Evolutionary conservation across 2,329 filamentous ascomycete genomes (phyloP), one percentile per base, ranked within the genome.

Genomic region (Colletotrichum caudatum): DNA sequence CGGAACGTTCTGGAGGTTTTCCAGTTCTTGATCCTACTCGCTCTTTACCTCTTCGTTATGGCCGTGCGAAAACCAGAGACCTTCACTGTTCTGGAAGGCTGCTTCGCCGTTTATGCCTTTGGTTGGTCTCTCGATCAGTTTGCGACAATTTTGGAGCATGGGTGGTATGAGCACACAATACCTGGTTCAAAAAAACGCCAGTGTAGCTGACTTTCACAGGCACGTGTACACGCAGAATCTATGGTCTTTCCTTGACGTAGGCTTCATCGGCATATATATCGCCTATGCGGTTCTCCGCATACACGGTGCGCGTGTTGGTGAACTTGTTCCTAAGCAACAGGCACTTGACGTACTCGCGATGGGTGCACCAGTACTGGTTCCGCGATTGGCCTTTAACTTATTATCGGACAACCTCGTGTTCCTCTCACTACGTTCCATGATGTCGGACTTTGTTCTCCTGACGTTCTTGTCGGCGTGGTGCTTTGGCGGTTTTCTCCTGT

Each of bases 351-450:
- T 95, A 44, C 86, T 96, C n/a, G 91, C 92, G 0, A 89, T 95
- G 78, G 94, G 89, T 1, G 93, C 93, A 1, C 93, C 93, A 0
- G 89, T 96, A 9, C 84, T 96, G 2, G 86, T 96, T 9, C 93
- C 94, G 0, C 89, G 94, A 2, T 82, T 97, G 23, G 94, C 94
- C 4, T 96, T 97, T 81, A 95, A 94, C 74, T 78, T 95, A 59
- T 88, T 96, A 78, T 93, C 93, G 0, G 93, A 95, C 77, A 96
- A 96, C 76, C 88, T 97, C 80, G 89, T 96, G 1, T 95, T 97
- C 77, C 87, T 97, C 66, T 93, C 92, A 0, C 83, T 97, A 3
- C 86, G 93, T 60, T 92, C 93, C 9, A 96, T 96, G 93, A 93
- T 97, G 88, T 90, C 90, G 8, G 92, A 97, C 78, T 97, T 97